Percentiles rank a stretch among this genome's conserved stretches.
Evolutionary conservation across 768 basidiomycete genomes (phyloP).

Genomic region (Termitomyces bulborhizus): DNA sequence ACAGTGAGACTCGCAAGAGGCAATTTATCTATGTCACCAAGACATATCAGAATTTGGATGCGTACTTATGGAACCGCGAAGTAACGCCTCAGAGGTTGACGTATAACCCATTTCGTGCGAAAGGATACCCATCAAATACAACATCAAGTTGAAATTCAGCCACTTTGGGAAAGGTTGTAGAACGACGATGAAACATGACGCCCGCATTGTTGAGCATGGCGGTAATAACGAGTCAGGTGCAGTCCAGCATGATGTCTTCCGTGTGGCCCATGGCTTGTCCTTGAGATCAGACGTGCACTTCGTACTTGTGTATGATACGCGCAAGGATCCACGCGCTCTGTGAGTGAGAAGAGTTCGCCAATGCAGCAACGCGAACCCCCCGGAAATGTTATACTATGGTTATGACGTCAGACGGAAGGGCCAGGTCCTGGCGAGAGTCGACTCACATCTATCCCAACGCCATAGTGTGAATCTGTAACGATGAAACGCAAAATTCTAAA

Average conservation of each 20-base stretch:
- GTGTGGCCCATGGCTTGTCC: slow-evolving; percentile 21
- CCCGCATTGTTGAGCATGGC: slow-evolving; percentile 26
- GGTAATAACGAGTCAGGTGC: slow-evolving; percentile 27
- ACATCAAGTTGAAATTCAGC: not conserved
- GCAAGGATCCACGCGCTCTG: slow-evolving; percentile 38
- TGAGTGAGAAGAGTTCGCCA: slow-evolving; percentile 41
- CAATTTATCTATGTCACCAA: too few species aligned
- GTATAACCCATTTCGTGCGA: too few species aligned
- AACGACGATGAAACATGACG: slow-evolving; percentile 14
- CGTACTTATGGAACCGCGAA: not conserved
- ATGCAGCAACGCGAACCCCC: slow-evolving; percentile 40
- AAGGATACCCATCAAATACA: not conserved
- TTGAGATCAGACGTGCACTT: slow-evolving; percentile 31
- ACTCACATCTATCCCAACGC: slow-evolving; percentile 45
- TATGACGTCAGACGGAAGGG: not conserved
- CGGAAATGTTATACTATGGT: slow-evolving; percentile 37
- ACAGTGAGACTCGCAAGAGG: too few species aligned
- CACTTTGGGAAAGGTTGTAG: not conserved
- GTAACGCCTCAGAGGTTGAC: not conserved
- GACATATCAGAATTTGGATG: too few species aligned
- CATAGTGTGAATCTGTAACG: slow-evolving; percentile 43
- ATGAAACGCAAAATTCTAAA: slow-evolving; percentile 47
- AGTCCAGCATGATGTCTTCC: slow-evolving; percentile 27
- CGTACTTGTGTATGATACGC: slow-evolving; percentile 33
- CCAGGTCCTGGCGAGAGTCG: not conserved